phyloP scores from a whole-genome alignment of 2,329 filamentous ascomycete species.

The Ceratocystis smalleyi region DNA sequence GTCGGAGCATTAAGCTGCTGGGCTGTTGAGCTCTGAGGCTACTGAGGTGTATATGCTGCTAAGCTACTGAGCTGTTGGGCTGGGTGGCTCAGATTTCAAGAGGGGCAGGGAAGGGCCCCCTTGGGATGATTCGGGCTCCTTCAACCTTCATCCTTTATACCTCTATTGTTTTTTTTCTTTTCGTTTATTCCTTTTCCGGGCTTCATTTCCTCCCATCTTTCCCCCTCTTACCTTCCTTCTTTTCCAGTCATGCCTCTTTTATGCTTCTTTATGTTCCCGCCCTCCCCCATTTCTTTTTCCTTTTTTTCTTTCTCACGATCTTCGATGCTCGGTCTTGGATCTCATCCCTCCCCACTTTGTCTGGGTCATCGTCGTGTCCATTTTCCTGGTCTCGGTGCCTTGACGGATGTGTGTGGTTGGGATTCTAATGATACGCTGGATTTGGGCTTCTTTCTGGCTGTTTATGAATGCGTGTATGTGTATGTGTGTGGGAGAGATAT shows the following conservation, averaged over 20 bases:
- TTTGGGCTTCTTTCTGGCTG: not conserved
- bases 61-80: no score
- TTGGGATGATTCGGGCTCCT: not conserved
- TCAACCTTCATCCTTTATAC: not conserved
- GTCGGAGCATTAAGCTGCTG: conserved; percentile 18
- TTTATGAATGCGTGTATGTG: not conserved
- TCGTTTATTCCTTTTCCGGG: not conserved
- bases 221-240: not conserved
- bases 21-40: not conserved
- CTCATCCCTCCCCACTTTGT: not conserved
- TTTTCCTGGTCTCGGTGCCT: not conserved
- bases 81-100: no score
- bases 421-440: not conserved
- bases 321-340: not conserved
- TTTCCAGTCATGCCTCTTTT: not conserved
- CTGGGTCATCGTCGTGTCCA: not conserved
- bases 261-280: not conserved
- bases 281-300: not conserved
- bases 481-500: not conserved
- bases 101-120: not conserved
- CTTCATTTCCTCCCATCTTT: not conserved
- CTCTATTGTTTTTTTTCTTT: not conserved
- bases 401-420: not conserved
- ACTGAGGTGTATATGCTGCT: no score
- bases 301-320: not conserved